These are phyloP conservation scores for Trichoderma pleuroti DNA, from an alignment of 2,329 filamentous ascomycete species.

Conservation along the genomic window DNA sequence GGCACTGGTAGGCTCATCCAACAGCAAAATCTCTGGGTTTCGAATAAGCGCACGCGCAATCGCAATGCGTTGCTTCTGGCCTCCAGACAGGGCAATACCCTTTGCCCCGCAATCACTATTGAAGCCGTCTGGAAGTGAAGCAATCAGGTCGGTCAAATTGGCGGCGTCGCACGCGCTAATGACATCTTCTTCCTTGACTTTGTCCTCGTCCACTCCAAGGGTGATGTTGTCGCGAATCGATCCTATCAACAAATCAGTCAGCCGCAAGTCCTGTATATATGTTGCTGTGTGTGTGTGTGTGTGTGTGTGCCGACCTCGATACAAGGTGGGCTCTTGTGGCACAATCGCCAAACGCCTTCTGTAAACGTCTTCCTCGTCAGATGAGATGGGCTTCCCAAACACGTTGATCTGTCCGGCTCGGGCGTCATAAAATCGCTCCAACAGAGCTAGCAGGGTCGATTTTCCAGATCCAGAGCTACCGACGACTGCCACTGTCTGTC, in stretches of 20 bases:
- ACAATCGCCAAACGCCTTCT: not conserved
- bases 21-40: constrained; percentile 34
- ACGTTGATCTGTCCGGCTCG: not conserved
- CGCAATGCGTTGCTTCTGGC: constrained; percentile 58
- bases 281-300: no score
- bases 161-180: not conserved
- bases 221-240: not conserved
- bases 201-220: not conserved
- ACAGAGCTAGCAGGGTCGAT: not conserved
- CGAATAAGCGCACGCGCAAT: constrained; percentile 51
- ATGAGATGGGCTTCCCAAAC: not conserved
- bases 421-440: not conserved
- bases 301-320: not conserved
- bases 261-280: not conserved
- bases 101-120: not conserved
- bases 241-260: not conserved
- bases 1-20: constrained; percentile 56
- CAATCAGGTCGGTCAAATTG: not conserved
- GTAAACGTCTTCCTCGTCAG: not conserved
- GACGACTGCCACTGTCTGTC: not conserved
- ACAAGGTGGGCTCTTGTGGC: not conserved
- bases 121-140: not conserved
- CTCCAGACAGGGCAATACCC: not conserved
- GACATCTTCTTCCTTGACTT: not conserved
- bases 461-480: not conserved